Conservation (phyloP, 495 filamentous ascomycete genomes). For the Immersiella caudata region DNA sequence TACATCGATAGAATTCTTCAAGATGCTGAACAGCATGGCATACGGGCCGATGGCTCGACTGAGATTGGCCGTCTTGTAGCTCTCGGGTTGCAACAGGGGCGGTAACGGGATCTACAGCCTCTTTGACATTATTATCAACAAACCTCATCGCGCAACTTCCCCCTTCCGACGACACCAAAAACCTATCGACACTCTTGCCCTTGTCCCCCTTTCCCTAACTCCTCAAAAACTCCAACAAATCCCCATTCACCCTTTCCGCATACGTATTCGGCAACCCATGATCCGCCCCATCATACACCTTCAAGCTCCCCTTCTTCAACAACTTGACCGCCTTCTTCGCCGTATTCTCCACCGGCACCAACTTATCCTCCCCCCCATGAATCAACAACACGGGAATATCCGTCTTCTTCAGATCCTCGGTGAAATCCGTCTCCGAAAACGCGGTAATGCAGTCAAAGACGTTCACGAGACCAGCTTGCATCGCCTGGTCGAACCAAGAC, state of each 20-base stretch:
- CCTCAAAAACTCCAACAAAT: constrained; percentile 13
- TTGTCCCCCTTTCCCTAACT: too few relatives aligned
- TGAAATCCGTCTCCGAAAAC: constrained; percentile 48
- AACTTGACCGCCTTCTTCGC: constrained; percentile 40
- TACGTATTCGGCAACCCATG: constrained; percentile 25
- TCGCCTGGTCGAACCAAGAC: constrained; percentile 47
- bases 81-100: too few relatives aligned
- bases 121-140: too few relatives aligned
- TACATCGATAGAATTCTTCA: constrained; percentile 5
- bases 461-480: constrained; percentile 43
- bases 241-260: constrained; percentile 6
- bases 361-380: constrained; percentile 47
- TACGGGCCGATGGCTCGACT: constrained; percentile 8
- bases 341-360: constrained; percentile 18
- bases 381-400: constrained; percentile 42
- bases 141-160: too few relatives aligned
- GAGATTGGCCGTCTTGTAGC: constrained; percentile 5
- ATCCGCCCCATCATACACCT: constrained; percentile 43
- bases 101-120: too few relatives aligned
- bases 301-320: constrained; percentile 41
- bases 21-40: constrained; percentile 1
- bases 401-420: constrained; percentile 45
- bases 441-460: constrained; percentile 44
- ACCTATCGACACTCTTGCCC: too few relatives aligned
- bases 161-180: too few relatives aligned